These are phyloP conservation scores for Hanseniaspora thailandica DNA, from an alignment of 805 yeast genomes.

Conservation along the genomic window DNA sequence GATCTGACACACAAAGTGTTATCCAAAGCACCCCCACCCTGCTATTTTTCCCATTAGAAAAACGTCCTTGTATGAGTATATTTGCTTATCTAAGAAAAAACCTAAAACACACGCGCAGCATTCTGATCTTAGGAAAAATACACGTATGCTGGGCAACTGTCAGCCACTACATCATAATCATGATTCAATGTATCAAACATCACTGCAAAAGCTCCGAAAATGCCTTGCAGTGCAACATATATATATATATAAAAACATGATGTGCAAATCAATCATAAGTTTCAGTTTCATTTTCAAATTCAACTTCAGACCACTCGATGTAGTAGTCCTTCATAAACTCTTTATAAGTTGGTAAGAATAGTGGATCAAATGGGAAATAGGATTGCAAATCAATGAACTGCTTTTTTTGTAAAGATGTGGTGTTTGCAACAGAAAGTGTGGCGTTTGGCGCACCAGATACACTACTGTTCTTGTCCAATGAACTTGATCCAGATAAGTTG, in stretches of 20 bases:
- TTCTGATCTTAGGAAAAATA: too few relatives aligned
- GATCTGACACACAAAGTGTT: too few relatives aligned
- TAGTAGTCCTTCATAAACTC: slow-evolving; percentile 43
- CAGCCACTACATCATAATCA: background rate
- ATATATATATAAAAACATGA: background rate
- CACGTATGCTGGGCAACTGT: too few relatives aligned
- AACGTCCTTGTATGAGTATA: too few relatives aligned
- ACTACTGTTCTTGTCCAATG: slow-evolving; percentile 15
- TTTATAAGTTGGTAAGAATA: slow-evolving; percentile 55
- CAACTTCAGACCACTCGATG: slow-evolving; percentile 73
- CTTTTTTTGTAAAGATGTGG: slow-evolving; percentile 46
- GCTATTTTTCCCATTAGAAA: too few relatives aligned
- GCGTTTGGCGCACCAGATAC: slow-evolving; percentile 15
- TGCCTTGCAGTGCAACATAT: background rate
- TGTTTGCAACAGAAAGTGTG: slow-evolving; percentile 26
- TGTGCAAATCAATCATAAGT: background rate
- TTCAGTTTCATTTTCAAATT: background rate
- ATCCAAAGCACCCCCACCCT: too few relatives aligned
- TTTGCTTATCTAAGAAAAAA: too few relatives aligned
- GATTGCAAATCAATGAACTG: slow-evolving; percentile 83
- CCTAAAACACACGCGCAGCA: background rate
- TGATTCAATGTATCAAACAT: background rate
- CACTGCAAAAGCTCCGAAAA: background rate
- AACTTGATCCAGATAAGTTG: background rate
- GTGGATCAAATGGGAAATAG: slow-evolving; percentile 94